Percentiles rank a stretch among this genome's conserved stretches.
phyloP scores from a whole-genome alignment of 2,329 filamentous ascomycete species.

The Myriosclerotinia curreyana region DNA sequence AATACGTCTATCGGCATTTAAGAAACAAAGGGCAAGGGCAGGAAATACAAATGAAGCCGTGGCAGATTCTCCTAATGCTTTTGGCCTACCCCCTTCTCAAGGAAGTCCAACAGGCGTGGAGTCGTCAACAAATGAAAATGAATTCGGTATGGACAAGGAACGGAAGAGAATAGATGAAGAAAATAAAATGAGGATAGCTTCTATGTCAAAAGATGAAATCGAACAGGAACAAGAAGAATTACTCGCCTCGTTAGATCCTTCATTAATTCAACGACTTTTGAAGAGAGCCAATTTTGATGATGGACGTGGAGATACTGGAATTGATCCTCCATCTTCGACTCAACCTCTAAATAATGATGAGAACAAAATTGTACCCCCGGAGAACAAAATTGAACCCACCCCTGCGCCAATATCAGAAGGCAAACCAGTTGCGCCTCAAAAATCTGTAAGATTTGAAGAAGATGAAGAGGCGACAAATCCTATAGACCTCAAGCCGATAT shows the following conservation, averaged over 20 bases:
- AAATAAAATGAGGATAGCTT: conserved; percentile 68
- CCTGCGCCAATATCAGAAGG: conserved; percentile 32
- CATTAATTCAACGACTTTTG: conserved; percentile 72
- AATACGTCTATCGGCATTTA: conserved; percentile 71
- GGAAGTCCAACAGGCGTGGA: conserved; percentile 28
- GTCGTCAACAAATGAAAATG: conserved; percentile 29
- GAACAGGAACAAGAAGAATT: conserved; percentile 76
- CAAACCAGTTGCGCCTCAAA: conserved; percentile 42
- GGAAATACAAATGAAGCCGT: conserved; percentile 21
- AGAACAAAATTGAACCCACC: conserved; percentile 17
- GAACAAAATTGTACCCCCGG: background rate
- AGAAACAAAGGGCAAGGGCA: conserved; percentile 61
- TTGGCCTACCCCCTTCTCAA: conserved; percentile 24
- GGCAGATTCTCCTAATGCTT: conserved; percentile 28
- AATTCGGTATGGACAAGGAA: conserved; percentile 52
- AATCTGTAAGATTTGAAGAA: conserved; percentile 42
- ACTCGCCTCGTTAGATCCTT: conserved; percentile 71
- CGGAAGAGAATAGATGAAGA: conserved; percentile 74
- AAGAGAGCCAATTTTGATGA: conserved; percentile 39
- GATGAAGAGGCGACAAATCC: conserved; percentile 43
- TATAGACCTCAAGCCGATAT: conserved; percentile 42
- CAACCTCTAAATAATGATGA: conserved; percentile 2
- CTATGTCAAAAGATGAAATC: conserved; percentile 81
- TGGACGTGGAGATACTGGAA: conserved; percentile 38
- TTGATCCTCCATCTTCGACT: conserved; percentile 24